phyloP scores from a whole-genome alignment of 768 basidiomycete species.

The Sarcodon aspratus region DNA sequence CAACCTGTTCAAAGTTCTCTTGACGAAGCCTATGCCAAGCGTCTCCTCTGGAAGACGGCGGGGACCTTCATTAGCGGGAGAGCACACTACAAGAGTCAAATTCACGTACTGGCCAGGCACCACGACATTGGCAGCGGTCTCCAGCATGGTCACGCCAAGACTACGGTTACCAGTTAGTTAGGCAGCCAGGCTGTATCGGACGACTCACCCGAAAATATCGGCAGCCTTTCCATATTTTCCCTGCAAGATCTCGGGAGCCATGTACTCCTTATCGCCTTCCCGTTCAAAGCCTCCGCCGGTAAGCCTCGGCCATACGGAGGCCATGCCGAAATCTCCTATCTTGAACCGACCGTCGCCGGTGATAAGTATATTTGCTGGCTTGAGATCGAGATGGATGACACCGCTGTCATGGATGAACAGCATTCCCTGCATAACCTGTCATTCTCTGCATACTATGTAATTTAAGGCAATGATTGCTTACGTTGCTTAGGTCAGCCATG shows the following conservation, averaged over 20 bases:
- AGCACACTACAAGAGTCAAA: slow-evolving; percentile 6
- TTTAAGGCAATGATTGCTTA: slow-evolving; percentile 19
- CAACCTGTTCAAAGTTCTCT: slow-evolving; percentile 85
- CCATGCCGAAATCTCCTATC: slow-evolving; percentile 98
- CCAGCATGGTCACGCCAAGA: slow-evolving; percentile 92
- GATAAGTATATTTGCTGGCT: slow-evolving; percentile 95
- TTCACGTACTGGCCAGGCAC: slow-evolving; percentile 88
- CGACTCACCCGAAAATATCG: slow-evolving; percentile 81
- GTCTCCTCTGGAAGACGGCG: slow-evolving; percentile 53
- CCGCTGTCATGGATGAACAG: slow-evolving; percentile 81
- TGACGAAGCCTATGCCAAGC: slow-evolving; percentile 89
- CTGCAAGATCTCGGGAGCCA: slow-evolving; percentile 91
- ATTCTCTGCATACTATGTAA: too few relatives aligned
- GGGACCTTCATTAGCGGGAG: background rate
- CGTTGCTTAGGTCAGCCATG: slow-evolving; percentile 78
- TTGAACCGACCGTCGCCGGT: slow-evolving; percentile 81
- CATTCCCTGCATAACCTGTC: slow-evolving; percentile 43
- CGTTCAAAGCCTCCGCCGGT: slow-evolving; percentile 61
- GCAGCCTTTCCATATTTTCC: slow-evolving; percentile 89
- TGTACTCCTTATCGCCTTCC: slow-evolving; percentile 94
- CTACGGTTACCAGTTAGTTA: slow-evolving; percentile 27
- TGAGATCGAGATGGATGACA: slow-evolving; percentile 92
- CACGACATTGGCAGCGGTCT: slow-evolving; percentile 91
- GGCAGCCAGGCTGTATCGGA: background rate
- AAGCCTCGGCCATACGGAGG: slow-evolving; percentile 77